Base-by-base conservation (phyloP, 2,329 filamentous ascomycete genomes). In the Pseudogymnoascus sp. region DNA sequence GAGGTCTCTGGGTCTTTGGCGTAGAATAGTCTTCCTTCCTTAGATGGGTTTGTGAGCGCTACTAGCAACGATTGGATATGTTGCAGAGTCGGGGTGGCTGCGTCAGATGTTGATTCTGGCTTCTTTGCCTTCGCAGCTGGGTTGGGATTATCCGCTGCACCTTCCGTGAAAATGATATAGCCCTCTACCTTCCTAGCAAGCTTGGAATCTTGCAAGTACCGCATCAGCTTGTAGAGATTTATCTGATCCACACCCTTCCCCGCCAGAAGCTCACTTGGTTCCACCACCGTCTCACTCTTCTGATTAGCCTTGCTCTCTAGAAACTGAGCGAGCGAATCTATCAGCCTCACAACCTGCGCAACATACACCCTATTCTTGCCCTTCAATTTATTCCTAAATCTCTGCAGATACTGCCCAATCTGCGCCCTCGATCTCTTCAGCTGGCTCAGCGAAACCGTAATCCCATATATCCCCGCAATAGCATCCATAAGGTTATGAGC, bases 401-500 rank as follows among this genome's bases (percentile, higher is more conserved):
- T 91, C 71, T 89, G 88, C 4, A 96, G 84, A 69, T 99, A 99
- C 0, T 86, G 79, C 0, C 87, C 88, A 1, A 99, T 79, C 75
- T 96, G 92, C 58, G 81, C 81, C 61, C 90, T 83, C 2, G 89
- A 90, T 63, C 83, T 81, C 59, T 84, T 84, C 15, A 97, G 78
- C 65, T 97, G 92, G 27, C 78, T 78, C 3, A 96, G 77, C 2
- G 84, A 84, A 17, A 97, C 81, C 36, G 89, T 85, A 0, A 91
- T 85, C 0, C 92, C 92, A 72, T 97, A 87, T 35, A 96, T 94
- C 51, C 87, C 88, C 13, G 91, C 84, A 51, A 99, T 91, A 0
- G 93, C 92, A 73, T 97, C 92, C 88, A 97, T 96, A 60, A 99
- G 84, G 71, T 99, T 99, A 73, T 99, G 94, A 0, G 94, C 94